Evolutionary conservation across 2,329 filamentous ascomycete species (phyloP).

Genomic region (Sordariomycetes sp.): DNA sequence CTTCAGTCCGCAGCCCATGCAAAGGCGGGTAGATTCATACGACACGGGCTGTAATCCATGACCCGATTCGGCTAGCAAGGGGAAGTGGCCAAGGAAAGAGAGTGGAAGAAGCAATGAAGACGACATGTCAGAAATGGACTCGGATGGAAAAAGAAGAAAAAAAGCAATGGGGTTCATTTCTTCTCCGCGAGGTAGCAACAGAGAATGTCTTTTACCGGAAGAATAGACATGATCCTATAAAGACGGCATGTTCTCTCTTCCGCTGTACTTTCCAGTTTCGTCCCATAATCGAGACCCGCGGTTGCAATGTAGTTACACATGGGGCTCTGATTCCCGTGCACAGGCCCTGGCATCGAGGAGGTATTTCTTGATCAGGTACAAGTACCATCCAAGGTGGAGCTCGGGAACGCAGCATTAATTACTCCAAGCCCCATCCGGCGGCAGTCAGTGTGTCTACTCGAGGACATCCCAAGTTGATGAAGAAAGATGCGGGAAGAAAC

Average conservation of each 20-base stretch:
- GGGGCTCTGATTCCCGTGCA: neutral
- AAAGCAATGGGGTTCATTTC: neutral
- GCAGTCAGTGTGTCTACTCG: neutral
- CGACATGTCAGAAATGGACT: neutral
- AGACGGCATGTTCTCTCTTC: neutral
- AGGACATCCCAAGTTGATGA: neutral
- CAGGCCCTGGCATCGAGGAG: neutral
- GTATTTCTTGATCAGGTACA: neutral
- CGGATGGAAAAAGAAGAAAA: neutral
- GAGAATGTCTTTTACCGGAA: too few relatives aligned
- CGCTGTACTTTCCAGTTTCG: neutral
- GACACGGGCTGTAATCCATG: too few relatives aligned
- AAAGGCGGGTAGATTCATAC: too few relatives aligned
- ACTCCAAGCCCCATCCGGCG: neutral
- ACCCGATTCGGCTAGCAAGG: neutral
- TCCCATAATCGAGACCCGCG: neutral
- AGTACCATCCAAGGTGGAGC: neutral
- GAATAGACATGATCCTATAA: too few relatives aligned
- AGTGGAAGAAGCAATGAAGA: neutral
- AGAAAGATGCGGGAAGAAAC: neutral
- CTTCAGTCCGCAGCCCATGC: neutral
- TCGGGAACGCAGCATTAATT: neutral
- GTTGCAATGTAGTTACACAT: neutral
- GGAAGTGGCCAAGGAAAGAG: neutral
- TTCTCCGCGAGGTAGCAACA: neutral